Conservation (phyloP, 2,329 filamentous ascomycete genomes). For the Myriosclerotinia curreyana region DNA sequence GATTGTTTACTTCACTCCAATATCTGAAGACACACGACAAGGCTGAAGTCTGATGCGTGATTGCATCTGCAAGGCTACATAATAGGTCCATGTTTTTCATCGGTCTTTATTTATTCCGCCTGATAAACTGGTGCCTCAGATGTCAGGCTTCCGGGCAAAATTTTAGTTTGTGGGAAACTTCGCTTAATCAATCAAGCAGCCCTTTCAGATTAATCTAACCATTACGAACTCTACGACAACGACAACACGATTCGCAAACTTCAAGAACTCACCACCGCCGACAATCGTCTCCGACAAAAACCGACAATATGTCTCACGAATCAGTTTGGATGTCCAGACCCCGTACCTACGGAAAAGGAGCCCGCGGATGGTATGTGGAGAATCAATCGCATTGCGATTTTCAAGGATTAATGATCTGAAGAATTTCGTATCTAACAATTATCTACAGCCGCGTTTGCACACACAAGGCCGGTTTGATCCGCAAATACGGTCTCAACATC, state of each 20-base stretch:
- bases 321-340: conserved; percentile 99
- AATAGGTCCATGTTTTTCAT: no score
- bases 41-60: background rate
- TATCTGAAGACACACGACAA: background rate
- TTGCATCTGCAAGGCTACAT: no score
- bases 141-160: background rate
- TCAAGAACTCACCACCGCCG: conserved; percentile 20
- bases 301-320: conserved; percentile 75
- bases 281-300: conserved; percentile 33
- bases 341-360: conserved; percentile 94
- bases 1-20: background rate
- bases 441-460: conserved; percentile 72
- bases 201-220: conserved; percentile 10
- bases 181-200: conserved; percentile 18
- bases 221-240: conserved; percentile 10
- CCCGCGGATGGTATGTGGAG: conserved; percentile 78
- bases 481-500: conserved; percentile 97
- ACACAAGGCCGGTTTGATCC: conserved; percentile 98
- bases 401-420: conserved; percentile 9
- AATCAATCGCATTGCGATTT: conserved; percentile 12
- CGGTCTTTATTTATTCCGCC: background rate
- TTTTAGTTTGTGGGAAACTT: conserved; percentile 19
- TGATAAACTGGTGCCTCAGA: fast-evolving
- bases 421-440: conserved; percentile 24
- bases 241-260: conserved; percentile 15